Evolutionary conservation across 371 early-diverging fungal genomes (phyloP).

Genomic region (Saksenaea vasiformis): DNA sequence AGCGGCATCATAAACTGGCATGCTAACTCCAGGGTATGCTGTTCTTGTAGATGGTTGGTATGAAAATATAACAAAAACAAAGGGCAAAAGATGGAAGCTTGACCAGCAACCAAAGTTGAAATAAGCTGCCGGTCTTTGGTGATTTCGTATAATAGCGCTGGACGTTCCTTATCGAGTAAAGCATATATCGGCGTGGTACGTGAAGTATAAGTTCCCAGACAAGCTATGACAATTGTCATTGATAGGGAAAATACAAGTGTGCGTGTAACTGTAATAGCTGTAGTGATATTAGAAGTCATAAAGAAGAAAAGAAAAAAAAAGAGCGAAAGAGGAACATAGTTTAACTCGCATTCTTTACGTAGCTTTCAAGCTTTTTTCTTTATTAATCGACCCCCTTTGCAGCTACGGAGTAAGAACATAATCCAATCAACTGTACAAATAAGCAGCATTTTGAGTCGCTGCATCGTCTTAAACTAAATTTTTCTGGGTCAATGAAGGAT

Average conservation of each 20-base stretch:
- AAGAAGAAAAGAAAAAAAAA: conserved; percentile 7
- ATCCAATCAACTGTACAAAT: neutral
- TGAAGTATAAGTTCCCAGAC: conserved; percentile 29
- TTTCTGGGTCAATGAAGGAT: neutral
- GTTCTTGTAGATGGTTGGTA: neutral
- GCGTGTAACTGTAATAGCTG: conserved; percentile 21
- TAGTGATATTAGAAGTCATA: conserved; percentile 24
- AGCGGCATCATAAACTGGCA: conserved; percentile 45
- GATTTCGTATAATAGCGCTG: conserved; percentile 21
- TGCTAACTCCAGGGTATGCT: conserved; percentile 17
- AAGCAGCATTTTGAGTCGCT: neutral
- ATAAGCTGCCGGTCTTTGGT: conserved; percentile 46
- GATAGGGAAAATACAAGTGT: conserved; percentile 26
- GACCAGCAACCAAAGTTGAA: conserved; percentile 45
- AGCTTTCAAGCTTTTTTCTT: neutral
- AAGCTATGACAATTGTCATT: conserved; percentile 27
- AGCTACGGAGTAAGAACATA: neutral
- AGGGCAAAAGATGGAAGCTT: conserved; percentile 46
- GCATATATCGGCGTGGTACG: conserved; percentile 22
- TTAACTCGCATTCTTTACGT: neutral
- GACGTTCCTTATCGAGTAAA: conserved; percentile 2
- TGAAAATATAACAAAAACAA: conserved; percentile 25
- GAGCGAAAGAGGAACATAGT: neutral
- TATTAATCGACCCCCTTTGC: neutral
- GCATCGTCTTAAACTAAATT: neutral